phyloP scores from a whole-genome alignment of 1,139 yeast species.

The Geotrichum carabidarum region DNA sequence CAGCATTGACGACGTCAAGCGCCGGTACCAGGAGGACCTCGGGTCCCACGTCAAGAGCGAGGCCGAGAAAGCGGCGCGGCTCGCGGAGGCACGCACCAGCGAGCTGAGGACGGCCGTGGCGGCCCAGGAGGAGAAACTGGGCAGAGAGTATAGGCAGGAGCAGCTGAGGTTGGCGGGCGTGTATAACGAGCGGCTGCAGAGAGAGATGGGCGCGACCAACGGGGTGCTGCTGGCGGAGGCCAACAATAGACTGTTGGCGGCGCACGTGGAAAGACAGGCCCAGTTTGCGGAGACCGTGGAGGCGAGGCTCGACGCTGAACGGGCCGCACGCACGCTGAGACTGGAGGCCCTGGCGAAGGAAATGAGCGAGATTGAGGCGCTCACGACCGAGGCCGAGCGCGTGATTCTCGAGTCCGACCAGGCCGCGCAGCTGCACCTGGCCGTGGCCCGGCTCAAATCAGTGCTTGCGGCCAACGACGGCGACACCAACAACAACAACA shows the following conservation, averaged over 20 bases:
- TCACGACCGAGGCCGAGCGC: conserved; percentile 54
- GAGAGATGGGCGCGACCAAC: conserved; percentile 67
- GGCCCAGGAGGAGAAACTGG: conserved; percentile 50
- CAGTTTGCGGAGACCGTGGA: conserved; percentile 62
- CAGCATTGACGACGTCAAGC: conserved; percentile 29
- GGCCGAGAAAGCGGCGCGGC: conserved; percentile 10
- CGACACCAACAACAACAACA: too few relatives aligned
- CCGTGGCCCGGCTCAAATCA: conserved; percentile 51
- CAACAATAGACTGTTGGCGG: conserved; percentile 67
- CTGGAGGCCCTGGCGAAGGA: conserved; percentile 56
- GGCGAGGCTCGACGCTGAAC: conserved; percentile 68
- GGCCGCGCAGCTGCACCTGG: conserved; percentile 53
- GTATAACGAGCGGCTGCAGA: conserved; percentile 53
- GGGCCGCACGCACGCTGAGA: conserved; percentile 72
- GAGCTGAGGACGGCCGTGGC: conserved; percentile 41
- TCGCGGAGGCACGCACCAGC: conserved; percentile 25
- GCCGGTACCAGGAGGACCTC: conserved; percentile 27
- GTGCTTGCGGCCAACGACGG: conserved; percentile 40
- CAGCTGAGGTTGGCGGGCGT: conserved; percentile 59
- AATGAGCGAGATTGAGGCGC: conserved; percentile 53
- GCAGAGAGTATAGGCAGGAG: conserved; percentile 55
- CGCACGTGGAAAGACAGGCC: conserved; percentile 66
- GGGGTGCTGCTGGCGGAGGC: conserved; percentile 68
- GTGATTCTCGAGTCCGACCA: conserved; percentile 54
- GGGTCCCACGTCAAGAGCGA: conserved; percentile 26